Evolutionary conservation across 1,284 basidiomycete species (phyloP).

Genomic region (Anthracocystis walkeri): DNA sequence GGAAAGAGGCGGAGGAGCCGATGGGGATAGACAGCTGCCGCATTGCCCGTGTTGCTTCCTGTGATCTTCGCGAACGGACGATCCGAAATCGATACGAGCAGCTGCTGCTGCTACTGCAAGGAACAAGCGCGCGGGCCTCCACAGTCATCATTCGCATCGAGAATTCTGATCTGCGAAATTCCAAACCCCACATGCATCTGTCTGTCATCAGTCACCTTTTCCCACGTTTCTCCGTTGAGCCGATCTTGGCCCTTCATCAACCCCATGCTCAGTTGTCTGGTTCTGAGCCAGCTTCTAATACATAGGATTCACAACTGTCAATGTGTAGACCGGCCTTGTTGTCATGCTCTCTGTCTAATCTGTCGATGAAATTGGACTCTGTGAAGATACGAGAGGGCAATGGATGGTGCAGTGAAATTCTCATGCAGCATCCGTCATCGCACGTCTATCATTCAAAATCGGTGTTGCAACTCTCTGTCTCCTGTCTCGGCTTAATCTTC

Average conservation of each 20-base stretch:
- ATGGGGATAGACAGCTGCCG: no score
- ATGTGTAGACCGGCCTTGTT: not conserved
- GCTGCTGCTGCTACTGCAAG: not conserved
- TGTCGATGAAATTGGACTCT: not conserved
- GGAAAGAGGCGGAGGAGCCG: no score
- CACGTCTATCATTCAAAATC: constrained; percentile 3
- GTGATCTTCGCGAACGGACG: constrained; percentile 32
- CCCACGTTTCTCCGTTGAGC: not conserved
- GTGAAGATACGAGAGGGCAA: no score
- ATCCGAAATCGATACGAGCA: constrained; percentile 36
- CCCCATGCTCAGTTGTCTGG: no score
- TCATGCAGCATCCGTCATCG: constrained; percentile 20
- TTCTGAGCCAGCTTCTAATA: not conserved
- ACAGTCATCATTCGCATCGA: constrained; percentile 7
- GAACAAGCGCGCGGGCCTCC: constrained; percentile 23
- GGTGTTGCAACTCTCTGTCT: not conserved
- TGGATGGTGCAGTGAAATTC: not conserved
- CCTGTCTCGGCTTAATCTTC: not conserved
- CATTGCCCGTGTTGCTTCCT: not conserved
- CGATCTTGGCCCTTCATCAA: no score
- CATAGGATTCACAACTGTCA: not conserved
- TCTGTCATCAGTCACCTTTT: constrained; percentile 1
- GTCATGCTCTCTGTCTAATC: not conserved
- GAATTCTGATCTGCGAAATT: constrained; percentile 3
- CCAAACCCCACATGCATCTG: constrained; percentile 7